phyloP scores from a whole-genome alignment of 176 grass and related monocot species.

The Phragmites australis region DNA sequence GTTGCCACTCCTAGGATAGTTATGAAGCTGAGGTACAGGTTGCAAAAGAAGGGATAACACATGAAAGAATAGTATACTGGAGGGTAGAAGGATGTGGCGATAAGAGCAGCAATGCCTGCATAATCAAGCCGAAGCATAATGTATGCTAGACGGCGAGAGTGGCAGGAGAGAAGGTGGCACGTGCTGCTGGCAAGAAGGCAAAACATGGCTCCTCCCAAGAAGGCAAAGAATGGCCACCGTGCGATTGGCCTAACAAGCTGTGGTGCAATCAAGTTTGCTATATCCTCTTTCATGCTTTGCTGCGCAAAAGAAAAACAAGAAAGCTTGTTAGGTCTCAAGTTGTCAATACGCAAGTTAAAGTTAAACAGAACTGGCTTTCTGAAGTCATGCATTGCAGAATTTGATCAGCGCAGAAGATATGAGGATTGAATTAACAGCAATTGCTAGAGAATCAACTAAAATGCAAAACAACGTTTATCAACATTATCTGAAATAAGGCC shows the following conservation, averaged over 20 bases:
- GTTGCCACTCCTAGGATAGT: slow-evolving; percentile 73
- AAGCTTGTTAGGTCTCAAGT: background rate
- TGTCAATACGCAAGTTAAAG: background rate
- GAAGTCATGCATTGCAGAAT: slow-evolving; percentile 6
- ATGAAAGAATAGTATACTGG: slow-evolving; percentile 92
- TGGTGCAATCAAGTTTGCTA: slow-evolving; percentile 65
- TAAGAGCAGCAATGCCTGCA: slow-evolving; percentile 85
- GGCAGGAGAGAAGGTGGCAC: slow-evolving; percentile 88
- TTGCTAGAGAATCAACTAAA: background rate
- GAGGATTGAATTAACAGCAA: background rate
- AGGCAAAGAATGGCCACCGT: slow-evolving; percentile 80
- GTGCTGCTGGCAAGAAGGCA: slow-evolving; percentile 90
- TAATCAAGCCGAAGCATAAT: slow-evolving; percentile 92
- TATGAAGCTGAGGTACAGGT: slow-evolving; percentile 79
- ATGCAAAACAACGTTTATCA: background rate
- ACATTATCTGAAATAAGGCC: background rate
- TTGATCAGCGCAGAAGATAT: background rate
- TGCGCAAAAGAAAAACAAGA: slow-evolving; percentile 41
- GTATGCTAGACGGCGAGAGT: slow-evolving; percentile 71
- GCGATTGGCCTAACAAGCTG: slow-evolving; percentile 60
- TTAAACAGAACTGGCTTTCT: background rate
- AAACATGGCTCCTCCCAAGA: slow-evolving; percentile 86
- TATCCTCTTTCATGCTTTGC: slow-evolving; percentile 72
- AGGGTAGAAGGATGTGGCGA: slow-evolving; percentile 88
- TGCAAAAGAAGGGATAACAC: slow-evolving; percentile 90